Evolutionary conservation across 768 basidiomycete species (phyloP), one percentile per base, ranked within the genome.

Genomic region (Boletus fagicola): DNA sequence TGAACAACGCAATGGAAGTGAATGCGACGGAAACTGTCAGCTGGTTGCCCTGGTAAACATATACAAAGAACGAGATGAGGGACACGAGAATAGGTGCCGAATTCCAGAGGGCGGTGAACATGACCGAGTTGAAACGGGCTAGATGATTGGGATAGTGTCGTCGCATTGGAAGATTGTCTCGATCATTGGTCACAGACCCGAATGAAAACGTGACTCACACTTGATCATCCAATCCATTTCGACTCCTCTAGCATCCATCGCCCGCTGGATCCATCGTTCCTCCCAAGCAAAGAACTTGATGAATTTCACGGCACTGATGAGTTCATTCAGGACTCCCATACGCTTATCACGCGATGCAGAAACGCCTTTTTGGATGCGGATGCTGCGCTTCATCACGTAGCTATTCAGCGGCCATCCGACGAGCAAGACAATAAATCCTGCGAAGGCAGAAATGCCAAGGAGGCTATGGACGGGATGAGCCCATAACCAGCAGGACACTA

Each of bases 1-100:
- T 78, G 72, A 96, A 96, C 43, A 96, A 71, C 0, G 92, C 83
- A 36, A 97, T 88, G 0, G 92, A 78, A 82, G 94, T 96, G 68
- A 96, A 96, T 0, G 95, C 94, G 18, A 84, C 79, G 10, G 87
- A 79, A 49, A 94, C 78, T 0, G 91, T 88, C 47, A 98, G 70
- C 67, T 90, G 75, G 46, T 92, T 81, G 1, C 90, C 88, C 61
- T 80, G 83, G 60, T 83, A 73, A 28, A 94, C 83, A 59, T 83
- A 93, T 20, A 78, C 79, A 64, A 84, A 78, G 79, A 96, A 96
- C 2, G 89, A 85, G 16, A 90, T 80, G 54, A 94, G 79, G 1
- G 91, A 92, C 18, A 96, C 84, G 13, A 90, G 69, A 48, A 93
- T 86, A 0, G 94, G 94, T 0, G 90, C 89, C 10, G 79, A 76